Conservation (phyloP, 495 filamentous ascomycete genomes). For the Chaetomium fimeti region DNA sequence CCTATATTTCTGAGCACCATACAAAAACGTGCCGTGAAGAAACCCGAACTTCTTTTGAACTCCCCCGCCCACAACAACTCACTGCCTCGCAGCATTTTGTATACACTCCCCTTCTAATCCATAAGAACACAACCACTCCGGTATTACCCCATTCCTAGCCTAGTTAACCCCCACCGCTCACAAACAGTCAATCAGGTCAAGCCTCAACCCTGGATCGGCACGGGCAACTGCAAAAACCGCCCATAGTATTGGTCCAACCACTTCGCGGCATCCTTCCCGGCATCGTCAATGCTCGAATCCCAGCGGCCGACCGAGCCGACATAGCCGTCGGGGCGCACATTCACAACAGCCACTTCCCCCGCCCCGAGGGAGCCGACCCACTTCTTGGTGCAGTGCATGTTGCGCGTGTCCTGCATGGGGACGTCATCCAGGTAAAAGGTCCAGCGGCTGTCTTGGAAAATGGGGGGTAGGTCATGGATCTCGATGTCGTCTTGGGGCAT, state of each 20-base stretch:
- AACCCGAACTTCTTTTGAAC: neutral
- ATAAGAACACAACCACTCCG: neutral
- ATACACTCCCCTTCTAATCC: neutral
- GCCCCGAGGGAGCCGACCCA: conserved; percentile 59
- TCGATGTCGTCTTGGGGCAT: conserved; percentile 58
- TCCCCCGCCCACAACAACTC: neutral
- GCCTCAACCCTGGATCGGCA: neutral
- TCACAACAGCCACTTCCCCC: conserved; percentile 56
- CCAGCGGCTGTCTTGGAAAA: conserved; percentile 62
- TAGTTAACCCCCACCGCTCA: neutral
- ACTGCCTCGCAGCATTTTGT: neutral
- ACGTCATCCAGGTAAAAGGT: conserved; percentile 64
- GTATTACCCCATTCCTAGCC: neutral
- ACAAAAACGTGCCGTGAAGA: neutral
- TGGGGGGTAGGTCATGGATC: conserved; percentile 56
- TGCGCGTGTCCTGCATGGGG: conserved; percentile 48
- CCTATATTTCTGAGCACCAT: neutral
- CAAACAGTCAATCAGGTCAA: neutral
- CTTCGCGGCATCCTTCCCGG: conserved; percentile 46
- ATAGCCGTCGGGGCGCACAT: conserved; percentile 68
- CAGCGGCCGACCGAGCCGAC: conserved; percentile 59
- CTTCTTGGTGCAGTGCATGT: conserved; percentile 55
- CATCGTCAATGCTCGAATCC: conserved; percentile 45
- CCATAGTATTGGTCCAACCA: conserved; percentile 64
- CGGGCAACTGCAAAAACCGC: conserved; percentile 49